Conservation (phyloP, 441 rosid species). For the Cnidoscolus chayamansa region DNA sequence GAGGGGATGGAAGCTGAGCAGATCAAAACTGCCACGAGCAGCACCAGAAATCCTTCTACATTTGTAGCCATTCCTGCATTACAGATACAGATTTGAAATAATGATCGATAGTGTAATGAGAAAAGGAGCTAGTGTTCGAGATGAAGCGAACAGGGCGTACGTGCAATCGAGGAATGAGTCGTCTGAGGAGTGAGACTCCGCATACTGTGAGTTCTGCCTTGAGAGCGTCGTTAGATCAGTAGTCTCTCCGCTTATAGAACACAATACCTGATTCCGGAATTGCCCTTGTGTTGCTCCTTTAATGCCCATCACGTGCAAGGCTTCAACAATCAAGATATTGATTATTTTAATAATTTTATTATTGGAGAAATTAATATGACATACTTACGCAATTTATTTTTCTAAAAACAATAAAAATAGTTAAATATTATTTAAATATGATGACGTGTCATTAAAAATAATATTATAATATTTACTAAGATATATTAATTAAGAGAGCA, state of each 20-base stretch:
- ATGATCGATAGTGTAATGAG: no score
- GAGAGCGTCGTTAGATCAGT: background rate
- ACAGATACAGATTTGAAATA: no score
- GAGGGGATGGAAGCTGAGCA: constrained; percentile 32
- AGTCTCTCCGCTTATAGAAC: background rate
- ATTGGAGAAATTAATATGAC: no score
- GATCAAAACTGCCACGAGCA: constrained; percentile 45
- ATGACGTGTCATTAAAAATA: no score
- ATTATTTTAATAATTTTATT: no score
- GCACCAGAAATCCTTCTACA: constrained; percentile 38
- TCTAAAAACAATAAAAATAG: no score
- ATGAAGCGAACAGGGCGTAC: constrained; percentile 11
- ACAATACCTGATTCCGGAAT: background rate
- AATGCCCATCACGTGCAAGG: background rate
- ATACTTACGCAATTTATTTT: no score
- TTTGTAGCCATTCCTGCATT: constrained; percentile 58
- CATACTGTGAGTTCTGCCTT: background rate
- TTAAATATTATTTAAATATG: no score
- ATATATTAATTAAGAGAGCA: no score
- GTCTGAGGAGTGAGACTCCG: constrained; percentile 6
- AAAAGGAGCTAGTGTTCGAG: background rate
- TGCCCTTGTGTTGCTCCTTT: background rate
- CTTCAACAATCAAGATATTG: no score
- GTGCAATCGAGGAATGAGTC: background rate
- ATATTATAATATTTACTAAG: no score